Percentiles rank a stretch among this genome's conserved stretches.
phyloP scores from a whole-genome alignment of 2,329 filamentous ascomycete genomes.

The Fusarium solani-melongenae region DNA sequence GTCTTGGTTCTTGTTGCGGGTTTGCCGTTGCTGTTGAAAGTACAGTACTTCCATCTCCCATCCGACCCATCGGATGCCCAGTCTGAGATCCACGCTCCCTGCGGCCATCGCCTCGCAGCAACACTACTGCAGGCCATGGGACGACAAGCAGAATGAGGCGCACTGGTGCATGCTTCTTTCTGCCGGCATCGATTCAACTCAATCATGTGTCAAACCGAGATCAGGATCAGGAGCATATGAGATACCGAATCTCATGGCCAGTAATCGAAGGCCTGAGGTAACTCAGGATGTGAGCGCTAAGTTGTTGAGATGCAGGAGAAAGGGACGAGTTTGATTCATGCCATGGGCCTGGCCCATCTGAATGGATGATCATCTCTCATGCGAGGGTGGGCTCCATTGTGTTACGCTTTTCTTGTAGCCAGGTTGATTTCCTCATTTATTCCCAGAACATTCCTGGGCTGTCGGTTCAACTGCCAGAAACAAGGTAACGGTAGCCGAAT shows the following conservation, averaged over 20 bases:
- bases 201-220: conserved; percentile 16
- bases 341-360: conserved; percentile 13
- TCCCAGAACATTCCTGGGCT: neutral
- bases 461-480: neutral
- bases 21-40: conserved; percentile 18
- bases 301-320: conserved; percentile 31
- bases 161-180: conserved; percentile 19
- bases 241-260: conserved; percentile 9
- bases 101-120: conserved; percentile 29
- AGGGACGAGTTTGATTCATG: conserved; percentile 27
- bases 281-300: conserved; percentile 11
- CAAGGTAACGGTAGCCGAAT: neutral
- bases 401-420: neutral
- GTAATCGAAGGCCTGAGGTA: conserved; percentile 12
- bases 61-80: conserved; percentile 22
- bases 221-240: conserved; percentile 19
- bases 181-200: conserved; percentile 29
- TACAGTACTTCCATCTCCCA: conserved; percentile 22
- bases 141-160: conserved; percentile 22
- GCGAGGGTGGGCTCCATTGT: neutral
- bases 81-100: conserved; percentile 35
- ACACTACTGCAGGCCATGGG: conserved; percentile 40
- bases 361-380: conserved; percentile 16
- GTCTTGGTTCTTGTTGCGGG: conserved; percentile 12
- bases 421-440: neutral